phyloP scores from a whole-genome alignment of 2,329 filamentous ascomycete genomes.

The Aspergillus sp. region DNA sequence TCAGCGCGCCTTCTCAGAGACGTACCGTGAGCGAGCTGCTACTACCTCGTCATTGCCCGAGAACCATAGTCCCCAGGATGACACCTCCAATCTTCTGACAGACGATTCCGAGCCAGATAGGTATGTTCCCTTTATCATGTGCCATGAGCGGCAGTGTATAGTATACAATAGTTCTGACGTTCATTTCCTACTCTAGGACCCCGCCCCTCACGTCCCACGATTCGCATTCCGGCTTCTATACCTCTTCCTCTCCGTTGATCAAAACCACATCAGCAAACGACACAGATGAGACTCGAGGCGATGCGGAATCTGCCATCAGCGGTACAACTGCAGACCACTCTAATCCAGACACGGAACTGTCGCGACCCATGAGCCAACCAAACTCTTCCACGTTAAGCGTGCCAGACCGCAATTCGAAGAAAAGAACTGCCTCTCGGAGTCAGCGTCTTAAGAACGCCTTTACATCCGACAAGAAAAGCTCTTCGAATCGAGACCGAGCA shows the following conservation, averaged over 20 bases:
- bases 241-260: constrained; percentile 70
- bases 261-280: constrained; percentile 57
- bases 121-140: constrained; percentile 27
- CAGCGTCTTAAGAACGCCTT: constrained; percentile 76
- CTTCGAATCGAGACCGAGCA: constrained; percentile 52
- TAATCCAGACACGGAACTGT: constrained; percentile 44
- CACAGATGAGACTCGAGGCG: constrained; percentile 33
- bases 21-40: constrained; percentile 32
- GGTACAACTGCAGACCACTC: constrained; percentile 34
- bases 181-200: constrained; percentile 31
- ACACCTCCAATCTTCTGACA: constrained; percentile 36
- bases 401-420: constrained; percentile 46
- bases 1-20: constrained; percentile 19
- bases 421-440: constrained; percentile 70
- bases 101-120: constrained; percentile 48
- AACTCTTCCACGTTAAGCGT: constrained; percentile 37
- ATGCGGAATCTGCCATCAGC: constrained; percentile 35
- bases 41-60: constrained; percentile 29
- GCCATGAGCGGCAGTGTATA: constrained; percentile 9
- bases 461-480: constrained; percentile 58
- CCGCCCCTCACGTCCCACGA: constrained; percentile 62
- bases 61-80: constrained; percentile 27
- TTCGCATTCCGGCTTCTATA: constrained; percentile 70
- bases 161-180: constrained; percentile 30
- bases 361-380: constrained; percentile 33